Evolutionary conservation across 2,329 filamentous ascomycete species (phyloP), one percentile per base, ranked within the genome.

Genomic region (Akanthomyces dipterigenus): DNA sequence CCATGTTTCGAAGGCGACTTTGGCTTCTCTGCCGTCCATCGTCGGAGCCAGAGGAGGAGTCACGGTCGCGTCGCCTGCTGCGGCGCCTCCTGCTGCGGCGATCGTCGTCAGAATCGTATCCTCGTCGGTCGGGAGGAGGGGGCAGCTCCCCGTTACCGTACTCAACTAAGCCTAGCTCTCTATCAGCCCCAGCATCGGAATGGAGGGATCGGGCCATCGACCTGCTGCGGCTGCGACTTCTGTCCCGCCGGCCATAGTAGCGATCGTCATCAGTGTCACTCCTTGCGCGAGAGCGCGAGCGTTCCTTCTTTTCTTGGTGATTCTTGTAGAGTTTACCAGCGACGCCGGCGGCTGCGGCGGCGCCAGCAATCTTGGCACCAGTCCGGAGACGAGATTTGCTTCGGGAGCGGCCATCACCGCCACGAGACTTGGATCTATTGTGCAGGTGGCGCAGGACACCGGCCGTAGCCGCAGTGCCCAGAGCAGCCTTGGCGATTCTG

Each of bases 101-200:
- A 6, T 60, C 57, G 48, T 53, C 48, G 48, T 60, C 57, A 26
- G 48, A 26, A 5, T 53, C 48, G 60, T 71, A 63, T 78, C 77
- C 63, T 81, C 78, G 60, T 73, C 75, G 71, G 63, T 73, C 69
- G 64, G 77, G 77, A 66, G 75, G 73, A 64, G 77, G 77, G 65
- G 75, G 73, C 65, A 88, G 77, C 67, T 84, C 83, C 66, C 81
- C 78, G 70, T 76, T 78, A 67, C 85, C 85, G 77, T 88, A 88
- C 73, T 87, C 82, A 80, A 88, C 83, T 79, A 87, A 79, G 76
- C 84, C 85, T 85, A 87, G 77, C 76, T 86, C 83, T 77, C 79
- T 80, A 83, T 87, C 84, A 86, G 82, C 79, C 72, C 74, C 75
- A 70, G 76, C 75, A 72, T 80, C 78, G 68, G 78, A 78, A 75